phyloP scores from a whole-genome alignment of 345 rosid species.

The Dovyalis caffra region DNA sequence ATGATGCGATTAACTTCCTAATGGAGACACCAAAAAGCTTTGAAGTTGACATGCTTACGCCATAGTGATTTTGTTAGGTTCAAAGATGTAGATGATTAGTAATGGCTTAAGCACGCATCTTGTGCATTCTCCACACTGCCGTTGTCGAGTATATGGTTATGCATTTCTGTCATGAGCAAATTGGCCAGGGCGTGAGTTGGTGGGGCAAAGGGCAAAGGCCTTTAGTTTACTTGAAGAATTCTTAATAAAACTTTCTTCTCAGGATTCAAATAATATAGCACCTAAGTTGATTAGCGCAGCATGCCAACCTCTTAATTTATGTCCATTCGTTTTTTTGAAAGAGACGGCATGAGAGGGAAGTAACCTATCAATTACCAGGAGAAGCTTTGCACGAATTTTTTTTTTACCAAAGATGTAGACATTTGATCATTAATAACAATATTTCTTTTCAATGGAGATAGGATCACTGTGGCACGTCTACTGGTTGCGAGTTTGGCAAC shows the following conservation, averaged over 20 bases:
- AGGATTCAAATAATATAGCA: not conserved
- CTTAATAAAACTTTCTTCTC: not conserved
- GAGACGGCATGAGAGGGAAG: not conserved
- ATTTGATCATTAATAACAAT: not conserved
- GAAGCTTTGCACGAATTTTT: constrained; percentile 8
- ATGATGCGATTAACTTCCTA: constrained; percentile 4
- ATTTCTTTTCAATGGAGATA: not conserved
- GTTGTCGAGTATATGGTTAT: constrained; percentile 11
- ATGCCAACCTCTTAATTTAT: constrained; percentile 12
- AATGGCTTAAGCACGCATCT: not conserved
- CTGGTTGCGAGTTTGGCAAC: constrained; percentile 37
- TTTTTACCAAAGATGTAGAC: constrained; percentile 12
- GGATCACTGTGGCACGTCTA: constrained; percentile 34
- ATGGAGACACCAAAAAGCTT: constrained; percentile 29
- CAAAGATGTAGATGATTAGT: constrained; percentile 23
- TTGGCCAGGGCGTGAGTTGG: constrained; percentile 18
- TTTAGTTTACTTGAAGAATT: constrained; percentile 23
- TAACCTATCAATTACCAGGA: constrained; percentile 18
- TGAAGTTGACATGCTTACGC: constrained; percentile 25
- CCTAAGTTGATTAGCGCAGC: not conserved
- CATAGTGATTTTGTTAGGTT: constrained; percentile 18
- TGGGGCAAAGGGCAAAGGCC: constrained; percentile 5
- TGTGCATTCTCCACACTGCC: constrained; percentile 26
- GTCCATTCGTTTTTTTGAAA: constrained; percentile 12
- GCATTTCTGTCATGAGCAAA: constrained; percentile 21